Evolutionary conservation across 306 rosid genomes (phyloP).

Genomic region (Cicer arietinum): DNA sequence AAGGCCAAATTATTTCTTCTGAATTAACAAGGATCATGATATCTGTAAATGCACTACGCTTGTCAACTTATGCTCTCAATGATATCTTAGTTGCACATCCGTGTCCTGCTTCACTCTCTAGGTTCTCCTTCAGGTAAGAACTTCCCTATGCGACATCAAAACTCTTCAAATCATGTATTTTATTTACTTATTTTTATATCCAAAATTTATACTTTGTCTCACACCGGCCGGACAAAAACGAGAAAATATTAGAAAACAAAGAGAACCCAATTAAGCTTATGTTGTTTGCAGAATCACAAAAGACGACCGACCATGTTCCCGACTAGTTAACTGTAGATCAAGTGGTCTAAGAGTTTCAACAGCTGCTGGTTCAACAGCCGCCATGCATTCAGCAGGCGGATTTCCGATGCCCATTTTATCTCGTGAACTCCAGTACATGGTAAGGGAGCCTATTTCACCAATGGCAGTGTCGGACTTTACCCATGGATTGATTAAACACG

Average conservation of each 20-base stretch:
- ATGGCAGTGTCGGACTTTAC: conserved; percentile 53
- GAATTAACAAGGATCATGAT: conserved; percentile 64
- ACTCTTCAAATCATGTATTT: conserved; percentile 4
- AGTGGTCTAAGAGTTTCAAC: conserved; percentile 92
- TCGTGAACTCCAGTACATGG: conserved; percentile 85
- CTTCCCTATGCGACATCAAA: conserved; percentile 13
- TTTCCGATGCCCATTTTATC: conserved; percentile 74
- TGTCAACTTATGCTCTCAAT: conserved; percentile 77
- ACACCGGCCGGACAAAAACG: not conserved
- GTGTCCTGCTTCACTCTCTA: conserved; percentile 84
- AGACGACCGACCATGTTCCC: conserved; percentile 55
- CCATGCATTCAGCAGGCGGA: conserved; percentile 94
- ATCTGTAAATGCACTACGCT: conserved; percentile 54
- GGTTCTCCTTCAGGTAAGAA: conserved; percentile 77
- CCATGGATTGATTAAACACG: conserved; percentile 63
- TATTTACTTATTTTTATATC: conserved; percentile 21
- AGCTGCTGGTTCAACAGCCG: conserved; percentile 94
- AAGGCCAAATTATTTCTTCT: conserved; percentile 62
- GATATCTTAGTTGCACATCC: conserved; percentile 86
- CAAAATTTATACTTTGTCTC: not conserved
- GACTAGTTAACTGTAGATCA: conserved; percentile 70
- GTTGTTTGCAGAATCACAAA: conserved; percentile 62
- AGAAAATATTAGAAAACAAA: not conserved
- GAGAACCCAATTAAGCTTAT: conserved; percentile 26
- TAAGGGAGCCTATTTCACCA: conserved; percentile 79